phyloP scores from a whole-genome alignment of 2,329 filamentous ascomycete species.

The Verticillium dahliae region DNA sequence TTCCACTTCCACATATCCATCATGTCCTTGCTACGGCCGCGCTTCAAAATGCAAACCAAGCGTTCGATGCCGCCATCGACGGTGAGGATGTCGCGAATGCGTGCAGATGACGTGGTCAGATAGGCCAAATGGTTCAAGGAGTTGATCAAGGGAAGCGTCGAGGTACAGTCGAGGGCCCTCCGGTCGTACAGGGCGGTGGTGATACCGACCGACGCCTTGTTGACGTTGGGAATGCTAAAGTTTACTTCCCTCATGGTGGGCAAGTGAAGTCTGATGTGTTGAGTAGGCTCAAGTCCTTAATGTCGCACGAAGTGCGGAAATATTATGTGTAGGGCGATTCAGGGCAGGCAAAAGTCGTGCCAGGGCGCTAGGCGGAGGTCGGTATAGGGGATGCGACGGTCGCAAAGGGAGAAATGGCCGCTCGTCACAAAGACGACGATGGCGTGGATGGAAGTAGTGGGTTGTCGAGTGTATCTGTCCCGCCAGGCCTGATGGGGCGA shows the following conservation, averaged over 20 bases:
- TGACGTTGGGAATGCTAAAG: slow-evolving; percentile 98
- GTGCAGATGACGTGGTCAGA: slow-evolving; percentile 93
- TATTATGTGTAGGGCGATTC: background rate
- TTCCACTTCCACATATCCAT: slow-evolving; percentile 99
- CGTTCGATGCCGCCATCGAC: slow-evolving; percentile 98
- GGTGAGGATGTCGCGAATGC: slow-evolving; percentile 94
- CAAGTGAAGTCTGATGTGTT: slow-evolving; percentile 1
- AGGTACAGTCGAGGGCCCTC: slow-evolving; percentile 95
- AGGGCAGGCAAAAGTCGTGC: background rate
- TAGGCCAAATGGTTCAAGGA: slow-evolving; percentile 98
- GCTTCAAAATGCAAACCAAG: slow-evolving; percentile 94
- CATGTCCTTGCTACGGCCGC: slow-evolving; percentile 93
- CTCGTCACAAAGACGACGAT: background rate
- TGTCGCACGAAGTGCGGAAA: background rate
- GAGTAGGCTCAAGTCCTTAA: slow-evolving; percentile 1
- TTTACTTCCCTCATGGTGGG: slow-evolving; percentile 96
- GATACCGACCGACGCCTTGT: slow-evolving; percentile 98
- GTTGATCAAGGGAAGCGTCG: slow-evolving; percentile 94
- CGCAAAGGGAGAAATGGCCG: background rate
- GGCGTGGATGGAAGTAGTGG: background rate
- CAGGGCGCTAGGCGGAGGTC: background rate
- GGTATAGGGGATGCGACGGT: background rate
- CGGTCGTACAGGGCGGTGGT: slow-evolving; percentile 97
- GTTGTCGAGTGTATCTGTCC: background rate
- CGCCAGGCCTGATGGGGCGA: background rate